Percentiles rank a stretch among this genome's conserved stretches.
Conservation (phyloP, 1,139 yeast genomes). For the Debaryomyces sp. region DNA sequence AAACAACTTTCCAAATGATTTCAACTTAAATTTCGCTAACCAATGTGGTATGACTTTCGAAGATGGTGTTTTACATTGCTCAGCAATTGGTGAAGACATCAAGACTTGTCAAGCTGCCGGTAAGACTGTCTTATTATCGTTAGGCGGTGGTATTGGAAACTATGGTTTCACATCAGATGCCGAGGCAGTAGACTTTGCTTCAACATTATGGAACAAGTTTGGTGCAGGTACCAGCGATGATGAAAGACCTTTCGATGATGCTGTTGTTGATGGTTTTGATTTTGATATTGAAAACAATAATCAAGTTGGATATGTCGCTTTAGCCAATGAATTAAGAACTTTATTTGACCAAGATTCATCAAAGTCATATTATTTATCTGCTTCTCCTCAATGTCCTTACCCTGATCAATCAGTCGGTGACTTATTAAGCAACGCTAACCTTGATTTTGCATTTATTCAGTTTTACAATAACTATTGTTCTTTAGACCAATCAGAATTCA, state of each 20-base stretch:
- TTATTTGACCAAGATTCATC: conserved; percentile 53
- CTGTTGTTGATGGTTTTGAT: conserved; percentile 44
- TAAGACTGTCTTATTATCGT: conserved; percentile 69
- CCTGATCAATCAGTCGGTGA: conserved; percentile 82
- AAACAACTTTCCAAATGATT: conserved; percentile 52
- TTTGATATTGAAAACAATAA: conserved; percentile 42
- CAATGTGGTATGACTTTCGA: conserved; percentile 57
- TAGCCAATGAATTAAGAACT: conserved; percentile 59
- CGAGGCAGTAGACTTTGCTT: conserved; percentile 69
- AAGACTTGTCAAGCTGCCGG: conserved; percentile 73
- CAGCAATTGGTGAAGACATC: conserved; percentile 68
- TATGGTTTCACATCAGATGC: conserved; percentile 68
- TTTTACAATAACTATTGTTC: conserved; percentile 87
- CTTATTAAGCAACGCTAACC: conserved; percentile 55
- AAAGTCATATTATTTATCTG: conserved; percentile 71
- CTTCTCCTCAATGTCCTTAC: conserved; percentile 90
- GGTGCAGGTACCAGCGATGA: conserved; percentile 61
- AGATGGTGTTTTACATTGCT: conserved; percentile 60
- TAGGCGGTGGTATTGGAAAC: conserved; percentile 80
- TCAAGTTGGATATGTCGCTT: conserved; percentile 57
- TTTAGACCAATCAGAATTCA: conserved; percentile 26
- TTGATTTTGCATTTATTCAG: conserved; percentile 85
- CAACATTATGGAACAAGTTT: conserved; percentile 74
- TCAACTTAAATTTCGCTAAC: conserved; percentile 60
- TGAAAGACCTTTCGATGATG: conserved; percentile 71